Base-by-base conservation (phyloP, 2,329 filamentous ascomycete species). In the Lachnellula suecica region DNA sequence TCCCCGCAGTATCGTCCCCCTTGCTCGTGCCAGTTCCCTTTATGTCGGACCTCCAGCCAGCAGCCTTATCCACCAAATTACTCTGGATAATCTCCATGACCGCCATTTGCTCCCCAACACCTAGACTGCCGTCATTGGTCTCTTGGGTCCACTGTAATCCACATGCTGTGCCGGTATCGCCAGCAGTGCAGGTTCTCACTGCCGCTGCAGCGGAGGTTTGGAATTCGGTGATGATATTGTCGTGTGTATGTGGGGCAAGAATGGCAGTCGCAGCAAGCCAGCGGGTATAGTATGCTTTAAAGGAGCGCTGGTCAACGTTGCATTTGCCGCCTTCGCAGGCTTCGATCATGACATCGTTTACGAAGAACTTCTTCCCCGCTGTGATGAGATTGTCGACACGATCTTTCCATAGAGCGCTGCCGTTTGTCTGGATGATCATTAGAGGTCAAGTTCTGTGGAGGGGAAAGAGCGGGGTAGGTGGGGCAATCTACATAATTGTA, bases 81-180 rank as follows among this genome's bases (percentile, higher is more conserved):
- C 71, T 72, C 51, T 72, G 67, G 47, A 83, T 78, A 8, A 87
- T 74, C 59, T 88, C 84, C 66, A 89, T 71, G 4, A 80, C 84
- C 1, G 82, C 76, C 85, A 89, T 89, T 68, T 89, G 85, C 67
- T 88, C 84, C 4, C 86, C 86, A 1, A 88, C 79, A 3, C 85
- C 85, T 1, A 75, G 76, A 8, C 74, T 75, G 20, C 81, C 80
- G 64, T 88, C 84, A n/a, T 70, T 70, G 5, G 65, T 71, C 1
- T 49, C 56, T 47, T 78, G 75, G 31, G 77, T 78, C 83, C 84
- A 87, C 53, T 77, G 78, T 44, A 84, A 65, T 5, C 84, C 82
- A 60, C 83, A 87, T 74, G 83, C 77, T 23, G 75, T 77, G 3
- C 77, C 74, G 55, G 82, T 83, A 23, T 63, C 58, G 13, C 82